Conservation (phyloP, 176 grass and related monocot genomes). For the Oryza meyeriana region DNA sequence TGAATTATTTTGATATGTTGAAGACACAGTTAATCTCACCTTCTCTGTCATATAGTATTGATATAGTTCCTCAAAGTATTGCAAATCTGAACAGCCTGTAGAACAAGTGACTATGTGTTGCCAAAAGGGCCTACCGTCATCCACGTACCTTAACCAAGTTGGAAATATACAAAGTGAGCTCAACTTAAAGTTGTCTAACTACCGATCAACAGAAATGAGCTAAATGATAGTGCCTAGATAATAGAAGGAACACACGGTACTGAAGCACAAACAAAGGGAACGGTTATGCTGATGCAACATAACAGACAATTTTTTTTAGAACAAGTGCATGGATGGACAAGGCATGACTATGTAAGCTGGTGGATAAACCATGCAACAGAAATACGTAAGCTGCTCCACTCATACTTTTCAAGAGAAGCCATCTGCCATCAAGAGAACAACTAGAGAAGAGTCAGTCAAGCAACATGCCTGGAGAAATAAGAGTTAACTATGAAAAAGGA, state of each 20-base stretch:
- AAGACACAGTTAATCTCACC: conserved; percentile 29
- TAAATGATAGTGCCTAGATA: background rate
- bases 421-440: background rate
- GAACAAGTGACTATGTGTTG: conserved; percentile 74
- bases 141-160: conserved; percentile 58
- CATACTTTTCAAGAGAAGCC: background rate
- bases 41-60: conserved; percentile 77
- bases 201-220: background rate
- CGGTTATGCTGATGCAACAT: background rate
- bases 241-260: background rate
- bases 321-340: background rate
- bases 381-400: background rate
- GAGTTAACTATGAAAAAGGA: background rate
- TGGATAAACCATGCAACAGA: background rate
- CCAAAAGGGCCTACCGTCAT: conserved; percentile 84
- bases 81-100: conserved; percentile 70
- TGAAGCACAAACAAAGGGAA: background rate
- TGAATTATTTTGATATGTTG: background rate
- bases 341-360: background rate
- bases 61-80: conserved; percentile 91
- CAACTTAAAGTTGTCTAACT: background rate
- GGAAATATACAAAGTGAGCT: background rate
- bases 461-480: background rate
- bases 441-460: background rate
- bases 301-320: background rate